Conservation (phyloP, 116 monocot genomes). For the Trichopus zeylanicus region DNA sequence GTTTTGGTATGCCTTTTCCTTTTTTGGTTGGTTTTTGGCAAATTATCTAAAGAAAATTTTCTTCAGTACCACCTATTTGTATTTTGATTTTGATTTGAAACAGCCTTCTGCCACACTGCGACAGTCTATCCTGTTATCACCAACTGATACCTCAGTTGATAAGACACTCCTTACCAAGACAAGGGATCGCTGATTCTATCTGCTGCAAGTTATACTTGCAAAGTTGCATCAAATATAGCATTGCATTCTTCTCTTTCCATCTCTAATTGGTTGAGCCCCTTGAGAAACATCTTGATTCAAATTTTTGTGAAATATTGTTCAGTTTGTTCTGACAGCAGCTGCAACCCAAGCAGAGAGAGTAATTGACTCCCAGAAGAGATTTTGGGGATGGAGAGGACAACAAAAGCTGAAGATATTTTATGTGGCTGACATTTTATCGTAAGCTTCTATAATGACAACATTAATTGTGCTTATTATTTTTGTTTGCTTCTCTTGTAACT, state of each 20-base stretch:
- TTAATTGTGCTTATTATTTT: background rate
- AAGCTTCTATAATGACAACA: conserved; percentile 12
- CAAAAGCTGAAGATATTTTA: conserved; percentile 79
- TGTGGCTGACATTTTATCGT: conserved; percentile 67
- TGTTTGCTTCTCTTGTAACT: background rate
- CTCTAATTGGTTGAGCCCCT: no score
- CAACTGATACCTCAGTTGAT: background rate
- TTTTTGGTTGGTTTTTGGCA: no score
- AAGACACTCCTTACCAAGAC: background rate
- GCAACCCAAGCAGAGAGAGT: conserved; percentile 59
- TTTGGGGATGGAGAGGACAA: conserved; percentile 42
- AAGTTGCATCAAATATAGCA: no score
- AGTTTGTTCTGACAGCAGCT: conserved; percentile 94
- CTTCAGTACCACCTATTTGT: no score
- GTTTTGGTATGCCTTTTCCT: no score
- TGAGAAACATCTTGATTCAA: background rate
- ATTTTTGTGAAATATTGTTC: conserved; percentile 10
- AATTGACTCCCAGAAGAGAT: conserved; percentile 41
- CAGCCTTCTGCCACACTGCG: no score
- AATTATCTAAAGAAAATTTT: no score
- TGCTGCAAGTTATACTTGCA: no score
- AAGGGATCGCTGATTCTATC: background rate
- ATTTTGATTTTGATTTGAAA: no score
- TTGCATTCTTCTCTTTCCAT: no score
- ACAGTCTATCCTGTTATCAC: no score